Percentiles rank a stretch among this genome's conserved stretches.
Evolutionary conservation across 257 asterid species (phyloP).

Genomic region (Cinchona pubescens): DNA sequence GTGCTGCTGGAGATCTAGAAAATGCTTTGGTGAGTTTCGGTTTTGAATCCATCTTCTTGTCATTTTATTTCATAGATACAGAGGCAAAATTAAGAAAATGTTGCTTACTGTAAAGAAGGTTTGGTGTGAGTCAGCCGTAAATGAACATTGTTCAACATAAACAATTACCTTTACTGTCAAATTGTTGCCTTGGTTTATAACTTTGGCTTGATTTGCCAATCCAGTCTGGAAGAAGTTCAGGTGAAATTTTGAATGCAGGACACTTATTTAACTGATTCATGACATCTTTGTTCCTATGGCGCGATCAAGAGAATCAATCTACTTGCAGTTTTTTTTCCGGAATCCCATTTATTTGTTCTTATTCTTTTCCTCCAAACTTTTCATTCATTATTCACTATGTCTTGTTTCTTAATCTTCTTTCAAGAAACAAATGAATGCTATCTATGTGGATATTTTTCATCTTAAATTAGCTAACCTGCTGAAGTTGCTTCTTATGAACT

Average conservation of each 20-base stretch:
- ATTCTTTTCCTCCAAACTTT: neutral
- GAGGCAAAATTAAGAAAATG: neutral
- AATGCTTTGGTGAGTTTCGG: conserved; percentile 43
- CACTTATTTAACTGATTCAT: neutral
- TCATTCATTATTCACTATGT: neutral
- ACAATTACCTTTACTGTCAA: neutral
- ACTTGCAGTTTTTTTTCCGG: neutral
- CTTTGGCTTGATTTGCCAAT: neutral
- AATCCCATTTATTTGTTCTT: neutral
- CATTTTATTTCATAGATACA: neutral
- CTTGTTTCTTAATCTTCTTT: conserved; percentile 1
- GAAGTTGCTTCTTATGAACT: neutral
- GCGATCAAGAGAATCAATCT: neutral
- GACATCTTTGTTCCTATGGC: neutral
- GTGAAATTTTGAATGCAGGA: neutral
- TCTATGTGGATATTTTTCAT: neutral
- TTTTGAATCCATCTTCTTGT: conserved; percentile 1
- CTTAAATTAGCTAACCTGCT: neutral
- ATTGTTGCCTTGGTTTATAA: neutral
- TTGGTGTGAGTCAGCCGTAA: neutral
- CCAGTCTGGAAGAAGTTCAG: neutral
- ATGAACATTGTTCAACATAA: neutral
- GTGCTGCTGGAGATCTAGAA: conserved; percentile 53
- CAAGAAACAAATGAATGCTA: neutral
- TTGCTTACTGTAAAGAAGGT: neutral